Evolutionary conservation across 108 stramenopile species (phyloP).

Genomic region (Parmales sp.): DNA sequence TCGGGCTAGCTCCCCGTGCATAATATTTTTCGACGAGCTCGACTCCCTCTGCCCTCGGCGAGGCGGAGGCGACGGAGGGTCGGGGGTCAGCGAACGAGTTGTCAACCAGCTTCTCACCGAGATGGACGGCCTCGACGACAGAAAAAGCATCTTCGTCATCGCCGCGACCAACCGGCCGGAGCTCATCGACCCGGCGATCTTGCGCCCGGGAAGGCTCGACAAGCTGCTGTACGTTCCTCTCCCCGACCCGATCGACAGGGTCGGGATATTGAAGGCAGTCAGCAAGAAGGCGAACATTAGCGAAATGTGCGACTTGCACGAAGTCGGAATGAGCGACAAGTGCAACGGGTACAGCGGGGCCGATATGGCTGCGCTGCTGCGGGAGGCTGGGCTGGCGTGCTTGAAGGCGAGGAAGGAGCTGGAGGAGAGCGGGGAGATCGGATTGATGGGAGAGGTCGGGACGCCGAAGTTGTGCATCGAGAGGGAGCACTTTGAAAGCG

Average conservation of each 20-base stretch:
- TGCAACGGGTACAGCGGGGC: conserved; percentile 80
- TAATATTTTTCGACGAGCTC: conserved; percentile 98
- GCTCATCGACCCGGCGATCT: conserved; percentile 87
- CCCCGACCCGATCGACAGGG: conserved; percentile 70
- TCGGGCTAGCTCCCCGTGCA: conserved; percentile 77
- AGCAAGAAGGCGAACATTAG: conserved; percentile 44
- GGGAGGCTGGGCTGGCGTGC: conserved; percentile 77
- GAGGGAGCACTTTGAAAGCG: neutral
- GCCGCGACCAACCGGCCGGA: conserved; percentile 92
- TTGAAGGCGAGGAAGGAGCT: conserved; percentile 27
- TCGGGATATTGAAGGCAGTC: conserved; percentile 67
- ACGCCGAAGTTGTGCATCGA: neutral
- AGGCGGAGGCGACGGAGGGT: conserved; percentile 81
- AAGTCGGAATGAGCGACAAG: conserved; percentile 49
- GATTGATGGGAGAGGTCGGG: neutral
- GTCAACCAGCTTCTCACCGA: conserved; percentile 97
- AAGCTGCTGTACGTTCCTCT: conserved; percentile 83
- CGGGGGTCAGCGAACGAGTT: conserved; percentile 87
- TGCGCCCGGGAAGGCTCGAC: conserved; percentile 84
- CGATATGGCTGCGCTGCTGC: conserved; percentile 73
- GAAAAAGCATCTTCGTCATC: conserved; percentile 86
- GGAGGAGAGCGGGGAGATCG: neutral
- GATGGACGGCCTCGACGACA: conserved; percentile 92
- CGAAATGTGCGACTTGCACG: conserved; percentile 52
- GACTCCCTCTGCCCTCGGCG: conserved; percentile 86